Evolutionary conservation across 805 yeast species (phyloP), one percentile per base, ranked within the genome.

Genomic region (Hermanozyma aechmeae): DNA sequence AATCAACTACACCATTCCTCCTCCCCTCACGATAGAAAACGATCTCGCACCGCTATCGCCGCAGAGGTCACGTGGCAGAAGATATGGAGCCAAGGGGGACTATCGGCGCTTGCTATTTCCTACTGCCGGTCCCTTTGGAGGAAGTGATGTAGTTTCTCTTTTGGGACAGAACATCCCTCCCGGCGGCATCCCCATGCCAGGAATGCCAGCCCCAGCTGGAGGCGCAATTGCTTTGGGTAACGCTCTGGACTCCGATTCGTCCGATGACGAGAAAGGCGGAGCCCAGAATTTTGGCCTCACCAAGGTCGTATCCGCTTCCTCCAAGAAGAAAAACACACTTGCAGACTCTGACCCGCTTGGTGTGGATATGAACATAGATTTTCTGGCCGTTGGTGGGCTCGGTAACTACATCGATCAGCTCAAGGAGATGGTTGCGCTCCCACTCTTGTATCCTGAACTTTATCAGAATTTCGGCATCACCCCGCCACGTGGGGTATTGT

Each of bases 61-160:
- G 27, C 30, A 27, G 17, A 7, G 66, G 23, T 53, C 58, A n/a
- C 55, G 65, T 13, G 46, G 48, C 13, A 38, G 50, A 13, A 38
- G 34, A 26, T 31, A 35, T 5, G 46, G 56, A 5, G 49, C 61
- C 30, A 73, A 71, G 25, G 71, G 68, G 16, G 68, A 61, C 24
- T 58, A 52, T 31, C 50, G 80, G 23, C 69, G 86, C 45, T 69
- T 95, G 23, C 58, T 92, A 22, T 87, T 82, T 46, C 94, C 96
- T 5, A 89, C 96, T 0, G 85, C 86, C 11, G 98, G 98, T 0
- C 98, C 98, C 2, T 89, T 89, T 63, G 98, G 98, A 16, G 98
- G 98, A 14, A 79, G 89, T 36, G 96, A 89, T 49, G 94, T 85
- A 1, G 70, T 77, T 6, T 79, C 96, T 0, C 59, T 89, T 17